A percentile compares a stretch with the other conserved stretches of the same genome.
phyloP scores from a whole-genome alignment of 306 rosid genomes.

The Hippophae gyantsensis region DNA sequence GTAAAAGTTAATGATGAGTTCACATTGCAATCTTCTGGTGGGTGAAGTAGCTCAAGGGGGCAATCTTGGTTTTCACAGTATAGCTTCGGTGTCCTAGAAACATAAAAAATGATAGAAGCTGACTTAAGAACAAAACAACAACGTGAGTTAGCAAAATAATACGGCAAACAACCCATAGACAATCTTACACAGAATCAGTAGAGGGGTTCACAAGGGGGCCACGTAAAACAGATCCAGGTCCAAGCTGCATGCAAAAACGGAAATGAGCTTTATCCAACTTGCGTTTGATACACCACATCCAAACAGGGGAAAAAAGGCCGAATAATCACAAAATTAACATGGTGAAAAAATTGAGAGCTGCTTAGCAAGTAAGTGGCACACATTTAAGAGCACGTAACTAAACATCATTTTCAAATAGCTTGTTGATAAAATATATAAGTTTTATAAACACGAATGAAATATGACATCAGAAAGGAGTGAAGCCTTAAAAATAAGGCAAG shows the following conservation, averaged over 20 bases:
- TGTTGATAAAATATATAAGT: no score
- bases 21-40: conserved; percentile 99
- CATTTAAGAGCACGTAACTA: no score
- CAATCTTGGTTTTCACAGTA: conserved; percentile 65
- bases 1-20: conserved; percentile 90
- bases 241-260: conserved; percentile 50
- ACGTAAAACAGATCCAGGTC: conserved; percentile 89
- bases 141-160: conserved; percentile 10
- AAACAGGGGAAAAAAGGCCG: no score
- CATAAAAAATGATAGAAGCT: conserved; percentile 17
- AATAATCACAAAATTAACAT: no score
- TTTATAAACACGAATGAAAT: no score
- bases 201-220: conserved; percentile 89
- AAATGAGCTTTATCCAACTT: no score
- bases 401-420: no score
- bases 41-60: conserved; percentile 70
- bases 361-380: no score
- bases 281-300: no score
- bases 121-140: conserved; percentile 2
- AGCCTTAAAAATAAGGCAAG: no score
- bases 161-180: conserved; percentile 16
- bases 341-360: conserved; percentile 1
- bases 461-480: no score
- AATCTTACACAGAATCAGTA: conserved; percentile 64
- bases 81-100: conserved; percentile 74